phyloP scores from a whole-genome alignment of 2,329 filamentous ascomycete genomes.

The Aspergillus piperis region DNA sequence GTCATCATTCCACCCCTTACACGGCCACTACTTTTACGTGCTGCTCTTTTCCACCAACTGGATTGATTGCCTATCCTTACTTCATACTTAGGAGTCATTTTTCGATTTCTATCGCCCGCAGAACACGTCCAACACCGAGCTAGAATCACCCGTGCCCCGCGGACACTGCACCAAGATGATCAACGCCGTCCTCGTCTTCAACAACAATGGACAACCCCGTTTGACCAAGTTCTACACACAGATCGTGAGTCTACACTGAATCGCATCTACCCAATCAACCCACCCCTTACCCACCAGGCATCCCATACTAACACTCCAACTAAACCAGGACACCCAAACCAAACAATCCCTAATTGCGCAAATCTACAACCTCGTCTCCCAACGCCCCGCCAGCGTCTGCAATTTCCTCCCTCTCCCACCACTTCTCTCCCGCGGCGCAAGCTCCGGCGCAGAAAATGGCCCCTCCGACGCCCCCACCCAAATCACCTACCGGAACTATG shows the following conservation, averaged over 20 bases:
- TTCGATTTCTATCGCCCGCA: neutral
- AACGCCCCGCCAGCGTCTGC: constrained; percentile 86
- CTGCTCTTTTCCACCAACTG: neutral
- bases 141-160: neutral
- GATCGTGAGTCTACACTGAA: constrained; percentile 60
- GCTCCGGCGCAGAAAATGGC: constrained; percentile 51
- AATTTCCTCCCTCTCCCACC: constrained; percentile 88
- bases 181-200: constrained; percentile 98
- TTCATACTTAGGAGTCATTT: too few relatives aligned
- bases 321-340: constrained; percentile 82
- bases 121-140: neutral
- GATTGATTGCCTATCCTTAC: too few relatives aligned
- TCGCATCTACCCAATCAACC: neutral
- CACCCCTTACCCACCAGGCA: too few relatives aligned
- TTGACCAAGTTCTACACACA: constrained; percentile 99
- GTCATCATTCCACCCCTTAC: neutral
- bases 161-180: constrained; percentile 67
- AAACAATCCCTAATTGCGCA: constrained; percentile 96
- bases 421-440: constrained; percentile 57
- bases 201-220: constrained; percentile 93
- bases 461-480: constrained; percentile 89
- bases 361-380: constrained; percentile 93
- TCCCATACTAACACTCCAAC: neutral
- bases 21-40: neutral
- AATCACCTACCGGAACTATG: constrained; percentile 97